Evolutionary conservation across 768 basidiomycete species (phyloP).

Genomic region (Hygrocybe coccinea): DNA sequence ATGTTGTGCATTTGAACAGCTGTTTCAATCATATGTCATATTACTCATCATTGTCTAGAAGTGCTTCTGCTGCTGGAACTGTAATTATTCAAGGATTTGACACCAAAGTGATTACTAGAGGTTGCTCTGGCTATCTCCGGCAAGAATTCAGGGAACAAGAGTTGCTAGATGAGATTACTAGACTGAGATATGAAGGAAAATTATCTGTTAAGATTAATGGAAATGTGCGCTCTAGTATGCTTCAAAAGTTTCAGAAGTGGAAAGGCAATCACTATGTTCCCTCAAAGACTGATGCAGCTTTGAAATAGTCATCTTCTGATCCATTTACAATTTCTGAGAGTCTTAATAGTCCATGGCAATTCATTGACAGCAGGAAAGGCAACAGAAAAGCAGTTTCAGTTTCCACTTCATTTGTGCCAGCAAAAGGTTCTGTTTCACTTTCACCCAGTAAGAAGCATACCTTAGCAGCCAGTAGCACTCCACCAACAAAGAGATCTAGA

Average conservation of each 20-base stretch:
- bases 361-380: constrained; percentile 2
- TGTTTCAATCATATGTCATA: constrained; percentile 3
- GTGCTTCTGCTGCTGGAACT: constrained; percentile 17
- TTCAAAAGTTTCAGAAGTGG: constrained; percentile 2
- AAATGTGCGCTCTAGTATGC: constrained; percentile 11
- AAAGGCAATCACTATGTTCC: constrained; percentile 20
- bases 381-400: neutral
- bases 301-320: constrained; percentile 16
- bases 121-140: constrained; percentile 19
- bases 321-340: constrained; percentile 7
- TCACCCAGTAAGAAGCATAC: constrained; percentile 2
- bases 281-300: constrained; percentile 8
- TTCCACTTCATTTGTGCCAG: constrained; percentile 11
- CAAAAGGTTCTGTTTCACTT: neutral
- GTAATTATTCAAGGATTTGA: constrained; percentile 28
- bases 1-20: constrained; percentile 27
- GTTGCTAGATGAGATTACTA: constrained; percentile 35
- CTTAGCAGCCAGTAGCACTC: neutral
- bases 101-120: constrained; percentile 20
- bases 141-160: constrained; percentile 14
- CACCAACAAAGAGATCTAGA: constrained; percentile 2
- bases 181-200: constrained; percentile 18
- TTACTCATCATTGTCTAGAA: neutral
- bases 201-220: constrained; percentile 13
- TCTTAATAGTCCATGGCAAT: neutral